Base-by-base conservation (phyloP, 768 basidiomycete species). In the Neoboletus brunneissimus region DNA sequence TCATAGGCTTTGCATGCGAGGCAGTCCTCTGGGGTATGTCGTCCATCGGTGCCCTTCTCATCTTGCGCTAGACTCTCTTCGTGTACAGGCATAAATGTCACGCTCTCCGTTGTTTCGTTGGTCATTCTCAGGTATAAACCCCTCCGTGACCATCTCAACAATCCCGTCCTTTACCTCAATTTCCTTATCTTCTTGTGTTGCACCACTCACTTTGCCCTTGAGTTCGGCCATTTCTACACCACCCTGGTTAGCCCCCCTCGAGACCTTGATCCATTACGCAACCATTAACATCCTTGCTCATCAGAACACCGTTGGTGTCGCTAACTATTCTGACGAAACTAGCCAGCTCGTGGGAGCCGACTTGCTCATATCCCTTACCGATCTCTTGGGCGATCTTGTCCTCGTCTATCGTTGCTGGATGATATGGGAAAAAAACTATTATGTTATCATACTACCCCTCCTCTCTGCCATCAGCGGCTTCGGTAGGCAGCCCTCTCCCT, bases 361-460 rank as follows among this genome's bases (percentile, higher is more conserved):
- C 59, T 56, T 73, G 22, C 56, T 77, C 41, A 68, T 76, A 52
- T 73, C 74, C 1, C 48, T 75, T 34, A 65, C 69, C 0, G 74
- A 76, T 58, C 68, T 77, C 38, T 31, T 74, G 22, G 75, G 74
- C 2, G 67, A 76, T 59, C 16, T 70, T 35, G 57, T 72, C 45
- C 68, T 77, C 34, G 58, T 75, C 29, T 78, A 77, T 53, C 78
- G 79, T 34, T 77, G 75, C 63, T 79, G 74, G 70, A 60, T 75
- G 56, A 45, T 79, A 45, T 79, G 77, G 75, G 68, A 60, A 1
- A 63, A 58, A 48, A 73, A 69, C 38, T 70, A 70, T 53, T 69
- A 64, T 54, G 43, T 78, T 35, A 47, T 72, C 27, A 38, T 74
- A 23, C 45, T 77, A 2, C 78, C 77, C 4, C 43, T 71, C 51